These are phyloP conservation scores for Typha latifolia DNA, from an alignment of 176 grass and related monocot genomes.

Conservation along the genomic window DNA sequence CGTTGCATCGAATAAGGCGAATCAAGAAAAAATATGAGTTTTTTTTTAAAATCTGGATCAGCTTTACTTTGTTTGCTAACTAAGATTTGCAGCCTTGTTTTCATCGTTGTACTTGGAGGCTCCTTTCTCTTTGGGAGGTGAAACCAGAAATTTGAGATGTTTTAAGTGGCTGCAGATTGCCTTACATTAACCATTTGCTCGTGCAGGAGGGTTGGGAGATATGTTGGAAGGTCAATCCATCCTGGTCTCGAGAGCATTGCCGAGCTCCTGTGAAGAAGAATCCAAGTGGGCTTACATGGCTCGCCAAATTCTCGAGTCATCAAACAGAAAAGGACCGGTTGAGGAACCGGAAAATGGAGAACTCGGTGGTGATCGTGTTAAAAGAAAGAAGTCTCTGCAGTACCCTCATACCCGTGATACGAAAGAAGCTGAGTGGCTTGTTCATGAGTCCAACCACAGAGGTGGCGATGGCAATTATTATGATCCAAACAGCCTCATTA, in stretches of 20 bases:
- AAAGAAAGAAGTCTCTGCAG: background rate
- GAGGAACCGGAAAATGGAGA: constrained; percentile 26
- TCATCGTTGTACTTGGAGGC: background rate
- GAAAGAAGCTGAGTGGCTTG: background rate
- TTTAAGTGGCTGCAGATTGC: background rate
- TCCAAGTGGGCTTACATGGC: constrained; percentile 39
- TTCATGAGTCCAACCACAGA: background rate
- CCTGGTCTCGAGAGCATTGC: constrained; percentile 43
- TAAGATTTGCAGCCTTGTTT: background rate
- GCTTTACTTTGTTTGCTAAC: background rate
- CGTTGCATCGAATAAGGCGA: background rate
- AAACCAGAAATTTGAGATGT: background rate
- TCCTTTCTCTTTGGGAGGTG: background rate
- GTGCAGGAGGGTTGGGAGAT: background rate
- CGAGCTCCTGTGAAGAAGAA: constrained; percentile 43
- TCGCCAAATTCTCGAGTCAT: constrained; percentile 23
- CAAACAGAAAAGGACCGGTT: constrained; percentile 37
- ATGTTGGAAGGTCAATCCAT: constrained; percentile 73
- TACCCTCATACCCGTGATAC: background rate
- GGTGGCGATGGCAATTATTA: background rate
- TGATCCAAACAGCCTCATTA: constrained; percentile 28
- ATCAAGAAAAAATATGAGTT: background rate
- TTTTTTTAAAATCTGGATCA: background rate
- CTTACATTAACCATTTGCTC: background rate
- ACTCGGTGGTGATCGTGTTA: background rate